Conservation (phyloP, 176 grass and related monocot genomes). For the Chrysopogon serrulatus region DNA sequence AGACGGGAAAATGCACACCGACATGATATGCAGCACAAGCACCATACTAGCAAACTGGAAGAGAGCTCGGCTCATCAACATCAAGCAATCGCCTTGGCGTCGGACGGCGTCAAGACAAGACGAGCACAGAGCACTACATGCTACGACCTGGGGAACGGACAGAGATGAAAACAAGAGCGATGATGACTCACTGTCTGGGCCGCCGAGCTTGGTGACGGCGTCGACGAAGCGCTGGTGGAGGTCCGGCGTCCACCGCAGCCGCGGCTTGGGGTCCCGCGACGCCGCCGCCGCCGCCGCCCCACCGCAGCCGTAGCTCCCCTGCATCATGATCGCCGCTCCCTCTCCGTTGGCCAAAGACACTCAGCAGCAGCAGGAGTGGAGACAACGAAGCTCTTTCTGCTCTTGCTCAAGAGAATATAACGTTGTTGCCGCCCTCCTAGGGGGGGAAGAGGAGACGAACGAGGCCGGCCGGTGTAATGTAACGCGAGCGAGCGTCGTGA, state of each 20-base stretch:
- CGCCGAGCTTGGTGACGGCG: constrained; percentile 85
- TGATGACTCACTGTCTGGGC: constrained; percentile 67
- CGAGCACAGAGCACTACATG: background rate
- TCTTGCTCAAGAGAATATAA: background rate
- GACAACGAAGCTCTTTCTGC: background rate
- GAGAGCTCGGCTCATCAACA: background rate
- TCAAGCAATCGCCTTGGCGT: background rate
- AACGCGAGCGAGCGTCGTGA: background rate
- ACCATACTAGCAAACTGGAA: background rate
- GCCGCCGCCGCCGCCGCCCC: constrained; percentile 14
- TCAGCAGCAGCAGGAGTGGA: background rate
- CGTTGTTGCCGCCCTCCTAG: background rate
- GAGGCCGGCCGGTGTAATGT: background rate
- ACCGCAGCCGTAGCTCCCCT: constrained; percentile 2
- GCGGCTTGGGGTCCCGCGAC: constrained; percentile 58
- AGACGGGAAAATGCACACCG: background rate
- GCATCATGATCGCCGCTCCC: constrained; percentile 14
- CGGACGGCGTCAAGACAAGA: background rate
- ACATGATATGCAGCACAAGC: background rate
- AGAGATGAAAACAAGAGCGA: background rate
- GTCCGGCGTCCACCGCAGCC: constrained; percentile 90
- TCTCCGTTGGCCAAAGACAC: background rate
- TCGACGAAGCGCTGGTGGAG: constrained; percentile 89
- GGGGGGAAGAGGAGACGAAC: background rate
- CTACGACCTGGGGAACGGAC: background rate